Conservation (phyloP, 306 rosid species). For the Myrica gale region DNA sequence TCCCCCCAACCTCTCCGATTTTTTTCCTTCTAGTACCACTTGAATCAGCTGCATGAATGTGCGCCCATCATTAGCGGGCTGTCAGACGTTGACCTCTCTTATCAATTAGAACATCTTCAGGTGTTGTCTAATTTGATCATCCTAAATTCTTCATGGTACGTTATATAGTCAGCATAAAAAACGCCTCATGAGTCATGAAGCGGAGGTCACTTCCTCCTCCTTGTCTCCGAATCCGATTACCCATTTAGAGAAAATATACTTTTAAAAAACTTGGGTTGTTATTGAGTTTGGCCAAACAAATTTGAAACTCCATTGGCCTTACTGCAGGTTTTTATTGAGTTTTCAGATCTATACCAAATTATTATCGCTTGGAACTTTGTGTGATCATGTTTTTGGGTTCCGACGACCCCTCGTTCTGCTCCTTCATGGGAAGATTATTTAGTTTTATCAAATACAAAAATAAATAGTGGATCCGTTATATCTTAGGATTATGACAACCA, state of each 20-base stretch:
- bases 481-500: no score
- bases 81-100: not conserved
- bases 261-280: no score
- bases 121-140: not conserved
- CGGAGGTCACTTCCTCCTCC: not conserved
- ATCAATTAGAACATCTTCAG: not conserved
- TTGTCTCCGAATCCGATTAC: not conserved
- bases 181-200: not conserved
- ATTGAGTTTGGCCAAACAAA: no score
- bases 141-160: not conserved
- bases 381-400: no score
- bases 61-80: conserved; percentile 24
- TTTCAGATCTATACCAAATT: no score
- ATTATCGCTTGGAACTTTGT: no score
- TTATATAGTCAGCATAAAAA: not conserved
- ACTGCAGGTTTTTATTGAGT: no score
- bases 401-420: not conserved
- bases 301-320: not conserved
- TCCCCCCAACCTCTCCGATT: not conserved
- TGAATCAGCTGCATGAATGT: not conserved
- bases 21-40: not conserved
- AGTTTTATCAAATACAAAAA: not conserved
- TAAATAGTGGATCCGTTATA: no score
- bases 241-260: not conserved
- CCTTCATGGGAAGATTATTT: not conserved